Evolutionary conservation across 148 eudicot species (phyloP).

Genomic region (Amaranthus palmeri): DNA sequence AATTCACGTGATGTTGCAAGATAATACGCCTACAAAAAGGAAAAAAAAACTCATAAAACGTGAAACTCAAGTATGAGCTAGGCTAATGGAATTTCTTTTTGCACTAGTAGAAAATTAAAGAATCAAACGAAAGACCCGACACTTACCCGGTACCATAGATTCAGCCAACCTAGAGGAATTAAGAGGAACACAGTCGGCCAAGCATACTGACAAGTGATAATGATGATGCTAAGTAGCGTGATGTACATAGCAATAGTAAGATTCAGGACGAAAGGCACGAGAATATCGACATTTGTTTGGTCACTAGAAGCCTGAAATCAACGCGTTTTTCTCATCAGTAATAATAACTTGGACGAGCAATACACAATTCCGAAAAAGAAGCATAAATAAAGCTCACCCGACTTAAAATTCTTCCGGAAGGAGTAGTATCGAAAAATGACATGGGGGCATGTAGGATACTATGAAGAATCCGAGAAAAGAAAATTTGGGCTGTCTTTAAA

Average conservation of each 20-base stretch:
- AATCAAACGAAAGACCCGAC: not conserved
- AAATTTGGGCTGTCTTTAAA: slow-evolving; percentile 67
- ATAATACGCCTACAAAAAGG: slow-evolving; percentile 60
- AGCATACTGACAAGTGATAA: slow-evolving; percentile 85
- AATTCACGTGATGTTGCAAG: slow-evolving; percentile 88
- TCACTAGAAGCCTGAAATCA: slow-evolving; percentile 78
- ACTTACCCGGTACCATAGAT: slow-evolving; percentile 86
- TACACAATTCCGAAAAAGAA: no score
- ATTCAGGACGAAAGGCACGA: slow-evolving; percentile 66
- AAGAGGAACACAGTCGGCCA: slow-evolving; percentile 87
- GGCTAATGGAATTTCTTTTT: not conserved
- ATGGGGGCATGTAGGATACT: slow-evolving; percentile 91
- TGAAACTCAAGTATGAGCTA: no score
- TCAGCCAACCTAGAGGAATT: slow-evolving; percentile 86
- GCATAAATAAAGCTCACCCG: slow-evolving; percentile 49
- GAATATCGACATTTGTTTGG: slow-evolving; percentile 70
- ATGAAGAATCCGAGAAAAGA: slow-evolving; percentile 55
- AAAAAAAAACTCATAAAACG: not conserved
- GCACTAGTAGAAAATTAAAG: not conserved
- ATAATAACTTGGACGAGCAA: not conserved
- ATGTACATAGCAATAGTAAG: slow-evolving; percentile 55
- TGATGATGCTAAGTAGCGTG: slow-evolving; percentile 66
- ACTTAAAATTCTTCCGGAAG: slow-evolving; percentile 92
- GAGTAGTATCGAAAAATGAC: slow-evolving; percentile 96
- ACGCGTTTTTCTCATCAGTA: slow-evolving; percentile 6